Evolutionary conservation across 768 basidiomycete species (phyloP).

Genomic region (Termitomyces eurrhizus): DNA sequence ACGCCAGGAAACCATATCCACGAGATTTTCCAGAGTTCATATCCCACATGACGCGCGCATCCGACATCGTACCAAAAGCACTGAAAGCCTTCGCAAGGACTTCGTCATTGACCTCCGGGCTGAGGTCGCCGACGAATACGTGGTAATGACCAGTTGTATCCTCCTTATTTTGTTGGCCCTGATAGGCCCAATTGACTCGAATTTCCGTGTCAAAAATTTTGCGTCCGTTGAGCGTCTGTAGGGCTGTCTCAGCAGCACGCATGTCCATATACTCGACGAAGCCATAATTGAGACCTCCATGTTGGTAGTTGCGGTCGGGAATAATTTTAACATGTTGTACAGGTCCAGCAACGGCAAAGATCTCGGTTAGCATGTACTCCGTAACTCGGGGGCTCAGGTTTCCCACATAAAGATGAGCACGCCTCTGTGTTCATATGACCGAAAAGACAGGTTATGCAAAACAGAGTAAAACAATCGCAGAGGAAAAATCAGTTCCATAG

Average conservation of each 20-base stretch:
- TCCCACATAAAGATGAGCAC: slow-evolving; percentile 98
- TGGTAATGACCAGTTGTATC: slow-evolving; percentile 97
- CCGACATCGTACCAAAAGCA: slow-evolving; percentile 94
- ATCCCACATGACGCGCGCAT: slow-evolving; percentile 99
- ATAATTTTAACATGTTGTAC: slow-evolving; percentile 99
- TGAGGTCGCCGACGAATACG: slow-evolving; percentile 99
- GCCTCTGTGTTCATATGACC: slow-evolving; percentile 47
- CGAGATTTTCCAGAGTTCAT: slow-evolving; percentile 99
- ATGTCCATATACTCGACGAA: slow-evolving; percentile 99
- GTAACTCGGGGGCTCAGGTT: slow-evolving; percentile 97
- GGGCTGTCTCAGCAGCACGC: slow-evolving; percentile 97
- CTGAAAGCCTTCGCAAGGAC: slow-evolving; percentile 95
- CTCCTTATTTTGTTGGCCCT: slow-evolving; percentile 97
- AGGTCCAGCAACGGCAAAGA: slow-evolving; percentile 93
- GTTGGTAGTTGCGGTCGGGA: slow-evolving; percentile 98
- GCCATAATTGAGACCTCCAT: slow-evolving; percentile 98
- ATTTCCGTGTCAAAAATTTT: slow-evolving; percentile 99
- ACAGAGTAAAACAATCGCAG: slow-evolving; percentile 20
- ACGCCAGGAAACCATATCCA: slow-evolving; percentile 97
- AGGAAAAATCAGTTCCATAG: slow-evolving; percentile 29
- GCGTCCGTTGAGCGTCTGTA: slow-evolving; percentile 96
- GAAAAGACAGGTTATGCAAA: slow-evolving; percentile 20
- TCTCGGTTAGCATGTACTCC: slow-evolving; percentile 98
- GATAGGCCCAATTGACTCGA: slow-evolving; percentile 99
- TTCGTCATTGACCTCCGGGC: slow-evolving; percentile 97